Evolutionary conservation across 140 eudicot genomes (phyloP), one percentile per base, ranked within the genome.

Genomic region (Ambrosia hybrid): DNA sequence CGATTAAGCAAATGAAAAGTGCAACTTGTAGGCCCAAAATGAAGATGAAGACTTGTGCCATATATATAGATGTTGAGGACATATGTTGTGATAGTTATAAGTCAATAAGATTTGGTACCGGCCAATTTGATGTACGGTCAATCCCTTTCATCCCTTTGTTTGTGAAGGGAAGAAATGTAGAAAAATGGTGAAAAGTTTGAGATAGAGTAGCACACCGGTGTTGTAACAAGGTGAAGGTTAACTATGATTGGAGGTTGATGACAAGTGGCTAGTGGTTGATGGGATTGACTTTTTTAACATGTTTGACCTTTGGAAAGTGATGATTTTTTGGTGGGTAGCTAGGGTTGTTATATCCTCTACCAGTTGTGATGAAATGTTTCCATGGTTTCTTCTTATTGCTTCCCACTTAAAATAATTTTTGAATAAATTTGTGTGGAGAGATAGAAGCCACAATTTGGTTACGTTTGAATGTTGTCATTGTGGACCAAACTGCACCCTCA

Each of bases 51-150:
- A 67, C 78, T 79, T 58, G 7, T 67, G 43, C 9, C 15, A 69
- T 76, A 79, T 77, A 76, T 78, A 78, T 33, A 71, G 79, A 73
- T 68, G 72, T 4, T 4, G 58, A 62, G 76, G 72, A 79, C 71
- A 49, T 26, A 68, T 33, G 70, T 38, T 76, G 34, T 49, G 10
- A 68, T 45, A 66, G 75, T 52, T 67, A 43, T 26, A 79, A 79
- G 83, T 79, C 83, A 79, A 79, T 49, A 67, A 51, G 59, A 57
- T 78, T 79, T 79, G 83, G 83, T 48, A 74, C 83, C 83, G 83
- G 71, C 83, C 83, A 59, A 6, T 72, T 71, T 45, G 14, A 71
- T 43, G 48, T 43, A 43, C 68, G 57, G 82, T 78, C 78, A 78
- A 78, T 68, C 65, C 70, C 76, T 70, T 71, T 51, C 2, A 5